Conservation (phyloP, 768 basidiomycete species). For the Leccinum pellstonianum region DNA sequence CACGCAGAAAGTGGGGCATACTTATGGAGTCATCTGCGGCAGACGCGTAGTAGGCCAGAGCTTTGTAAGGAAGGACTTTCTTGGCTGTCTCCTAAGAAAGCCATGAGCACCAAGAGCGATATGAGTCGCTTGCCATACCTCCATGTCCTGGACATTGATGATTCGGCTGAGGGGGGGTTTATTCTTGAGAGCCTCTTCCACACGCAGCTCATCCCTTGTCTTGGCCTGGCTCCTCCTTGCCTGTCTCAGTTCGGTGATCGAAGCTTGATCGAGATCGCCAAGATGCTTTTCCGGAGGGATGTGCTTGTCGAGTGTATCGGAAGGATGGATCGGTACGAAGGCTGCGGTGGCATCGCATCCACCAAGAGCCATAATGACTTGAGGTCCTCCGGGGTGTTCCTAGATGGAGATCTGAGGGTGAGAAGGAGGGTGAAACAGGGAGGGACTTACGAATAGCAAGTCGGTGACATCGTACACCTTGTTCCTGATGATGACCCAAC, state of each 20-base stretch:
- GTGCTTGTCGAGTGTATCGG: constrained; percentile 73
- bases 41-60: constrained; percentile 82
- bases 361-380: constrained; percentile 79
- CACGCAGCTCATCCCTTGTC: constrained; percentile 69
- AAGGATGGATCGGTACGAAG: constrained; percentile 83
- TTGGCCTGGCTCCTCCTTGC: constrained; percentile 43
- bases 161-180: constrained; percentile 70
- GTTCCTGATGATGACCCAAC: constrained; percentile 82
- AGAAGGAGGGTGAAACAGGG: neutral
- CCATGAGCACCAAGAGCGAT: neutral
- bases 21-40: constrained; percentile 84
- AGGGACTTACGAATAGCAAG: constrained; percentile 55
- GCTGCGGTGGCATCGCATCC: constrained; percentile 81
- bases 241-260: constrained; percentile 38
- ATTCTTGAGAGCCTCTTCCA: constrained; percentile 55
- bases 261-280: constrained; percentile 55
- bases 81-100: constrained; percentile 62
- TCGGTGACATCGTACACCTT: constrained; percentile 86
- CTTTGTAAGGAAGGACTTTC: constrained; percentile 68
- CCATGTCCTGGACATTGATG: constrained; percentile 78
- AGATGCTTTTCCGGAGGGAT: constrained; percentile 70
- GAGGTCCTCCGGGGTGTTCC: constrained; percentile 81
- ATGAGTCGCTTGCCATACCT: constrained; percentile 43
- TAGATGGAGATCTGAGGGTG: constrained; percentile 26
- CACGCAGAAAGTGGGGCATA: constrained; percentile 36